Evolutionary conservation across 2,329 filamentous ascomycete genomes (phyloP), one percentile per base, ranked within the genome.

Genomic region (Ophiostoma tasmaniense): DNA sequence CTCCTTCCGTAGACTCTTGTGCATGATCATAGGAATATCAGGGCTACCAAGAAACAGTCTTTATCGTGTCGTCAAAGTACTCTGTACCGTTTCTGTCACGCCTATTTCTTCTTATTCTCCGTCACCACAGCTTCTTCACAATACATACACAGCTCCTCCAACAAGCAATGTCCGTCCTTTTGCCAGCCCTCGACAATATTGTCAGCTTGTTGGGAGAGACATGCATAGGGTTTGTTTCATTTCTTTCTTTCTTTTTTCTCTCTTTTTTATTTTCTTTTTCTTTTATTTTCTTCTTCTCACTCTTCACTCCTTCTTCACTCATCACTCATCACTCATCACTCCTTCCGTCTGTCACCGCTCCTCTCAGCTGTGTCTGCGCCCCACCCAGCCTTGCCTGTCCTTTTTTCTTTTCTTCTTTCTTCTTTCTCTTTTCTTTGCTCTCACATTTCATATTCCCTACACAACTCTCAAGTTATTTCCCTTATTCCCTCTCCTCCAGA

Each of bases 361-460:
- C 67, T 69, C 33, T 67, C 68, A 69, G 68, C 68, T 69, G 66
- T 61, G 11, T 39, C 62, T 61, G 66, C 13, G 64, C n/a, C 17
- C 42, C 65, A 45, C 66, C 45, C 39, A 65, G 61, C 59, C 55
- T 69, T 69, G 66, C 69, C 52, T 68, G 5, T 55, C 0, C 4
- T 14, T 22, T 39, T 13, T 39, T 64, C n/a, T 39, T 25, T 64
- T 2, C 13, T 25, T 64, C 30, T 64, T 2, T 42, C 25, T 13
- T 64, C 42, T 2, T 17, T 64, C 28, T 64, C 25, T 39, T 6
- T 42, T 3, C 10, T 39, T 13, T 55, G 4, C 25, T 42, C 28
- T 62, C 11, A 6, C 14, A 11, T 11, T 22, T 61, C 22, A 30
- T 33, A 17, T 33, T 8, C n/a, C 14, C 33, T n/a, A 33, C 33